Base-by-base conservation (phyloP, 2,329 filamentous ascomycete species). In the Ophiostoma triangulosporum region DNA sequence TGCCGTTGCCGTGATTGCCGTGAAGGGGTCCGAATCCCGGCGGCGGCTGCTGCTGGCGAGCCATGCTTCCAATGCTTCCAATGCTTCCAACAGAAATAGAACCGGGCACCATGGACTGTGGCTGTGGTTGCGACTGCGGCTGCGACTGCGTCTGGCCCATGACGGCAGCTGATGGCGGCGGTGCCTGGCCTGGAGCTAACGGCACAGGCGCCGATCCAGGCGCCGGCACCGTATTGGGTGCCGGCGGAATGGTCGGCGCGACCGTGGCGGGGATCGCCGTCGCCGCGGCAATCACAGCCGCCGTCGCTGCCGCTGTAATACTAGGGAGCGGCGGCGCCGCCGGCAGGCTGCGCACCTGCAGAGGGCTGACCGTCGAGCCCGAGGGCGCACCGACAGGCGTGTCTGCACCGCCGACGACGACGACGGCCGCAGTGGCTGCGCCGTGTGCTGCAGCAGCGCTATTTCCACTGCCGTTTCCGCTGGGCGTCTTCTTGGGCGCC, bases 381-480 rank as follows among this genome's bases (percentile, higher is more conserved):
- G 40, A 26, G 3, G 51, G 50, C 15, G 48, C 38, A 3, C 48
- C 48, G n/a, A 75, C 65, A 3, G 77, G 77, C 3, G 76, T 80
- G 50, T 78, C 75, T n/a, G 70, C 70, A 52, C 40, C 40, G 24
- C n/a, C 27, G 12, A 11, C n/a, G n/a, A n/a, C n/a, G n/a, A n/a
- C n/a, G n/a, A n/a, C n/a, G n/a, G n/a, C n/a, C n/a, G n/a, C n/a
- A n/a, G n/a, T n/a, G n/a, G n/a, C n/a, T n/a, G n/a, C n/a, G n/a
- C n/a, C n/a, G n/a, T n/a, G n/a, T n/a, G n/a, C 40, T 46, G 40
- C 26, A 1, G 20, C 12, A 6, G 22, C 15, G 8, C 35, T 3
- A 3, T 26, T 9, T 5, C 29, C 24, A 12, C 17, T 11, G n/a
- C 50, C 35, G 50, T 29, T 33, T 7, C 33, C 40, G 5, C 49